These are phyloP conservation scores for Pseudocercospora fijiensis DNA, from an alignment of 2,329 filamentous ascomycete species.

Conservation along the genomic window DNA sequence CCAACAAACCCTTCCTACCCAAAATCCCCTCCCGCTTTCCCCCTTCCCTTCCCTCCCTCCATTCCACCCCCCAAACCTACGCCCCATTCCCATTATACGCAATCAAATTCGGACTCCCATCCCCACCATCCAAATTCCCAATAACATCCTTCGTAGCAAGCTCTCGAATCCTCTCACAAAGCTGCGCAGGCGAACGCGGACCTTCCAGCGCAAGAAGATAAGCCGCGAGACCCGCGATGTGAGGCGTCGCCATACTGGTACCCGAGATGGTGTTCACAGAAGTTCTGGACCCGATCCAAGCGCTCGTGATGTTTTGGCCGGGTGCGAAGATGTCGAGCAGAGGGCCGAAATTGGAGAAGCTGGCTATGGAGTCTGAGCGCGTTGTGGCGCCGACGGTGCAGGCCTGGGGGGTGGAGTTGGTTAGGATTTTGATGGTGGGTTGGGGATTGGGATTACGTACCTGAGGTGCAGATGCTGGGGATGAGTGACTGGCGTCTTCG, in stretches of 20 bases:
- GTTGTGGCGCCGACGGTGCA: slow-evolving; percentile 42
- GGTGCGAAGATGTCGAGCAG: slow-evolving; percentile 48
- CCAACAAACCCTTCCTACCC: background rate
- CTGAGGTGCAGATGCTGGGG: slow-evolving; percentile 40
- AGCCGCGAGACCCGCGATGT: slow-evolving; percentile 29
- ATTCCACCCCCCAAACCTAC: no score
- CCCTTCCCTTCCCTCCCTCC: no score
- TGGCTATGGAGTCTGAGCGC: slow-evolving; percentile 34
- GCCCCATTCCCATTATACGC: slow-evolving; percentile 19
- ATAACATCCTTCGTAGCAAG: slow-evolving; percentile 15
- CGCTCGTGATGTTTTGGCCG: slow-evolving; percentile 51
- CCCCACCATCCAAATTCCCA: slow-evolving; percentile 10
- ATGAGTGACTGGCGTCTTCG: slow-evolving; percentile 31
- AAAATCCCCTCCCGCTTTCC: background rate
- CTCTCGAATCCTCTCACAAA: slow-evolving; percentile 18
- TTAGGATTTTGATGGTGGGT: background rate
- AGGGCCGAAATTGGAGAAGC: slow-evolving; percentile 43
- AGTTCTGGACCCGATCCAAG: slow-evolving; percentile 49
- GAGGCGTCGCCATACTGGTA: slow-evolving; percentile 45
- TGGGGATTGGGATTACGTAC: background rate
- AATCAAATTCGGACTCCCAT: slow-evolving; percentile 18
- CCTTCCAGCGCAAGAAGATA: slow-evolving; percentile 23
- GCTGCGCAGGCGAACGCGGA: slow-evolving; percentile 4
- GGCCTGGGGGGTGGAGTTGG: slow-evolving; percentile 9
- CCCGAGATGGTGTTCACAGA: slow-evolving; percentile 50